Evolutionary conservation across 805 yeast genomes (phyloP).

Genomic region (Kodamaea restingae): DNA sequence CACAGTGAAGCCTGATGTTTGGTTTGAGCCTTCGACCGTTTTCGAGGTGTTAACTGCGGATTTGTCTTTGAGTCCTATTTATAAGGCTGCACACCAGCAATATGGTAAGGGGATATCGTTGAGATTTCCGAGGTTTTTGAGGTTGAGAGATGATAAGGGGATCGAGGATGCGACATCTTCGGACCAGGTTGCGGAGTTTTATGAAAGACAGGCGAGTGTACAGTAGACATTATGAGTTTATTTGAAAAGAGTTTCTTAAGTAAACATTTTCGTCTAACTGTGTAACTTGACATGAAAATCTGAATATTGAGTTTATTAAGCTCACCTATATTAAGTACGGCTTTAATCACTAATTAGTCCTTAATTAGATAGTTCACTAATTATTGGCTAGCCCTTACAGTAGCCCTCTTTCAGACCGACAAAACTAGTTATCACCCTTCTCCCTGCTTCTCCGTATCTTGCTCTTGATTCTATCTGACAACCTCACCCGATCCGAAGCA

Average conservation of each 20-base stretch:
- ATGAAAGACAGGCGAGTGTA: slow-evolving; percentile 60
- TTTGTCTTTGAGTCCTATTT: slow-evolving; percentile 80
- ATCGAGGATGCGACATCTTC: slow-evolving; percentile 85
- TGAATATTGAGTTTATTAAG: too few relatives aligned
- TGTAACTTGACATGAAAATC: too few relatives aligned
- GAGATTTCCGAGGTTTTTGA: slow-evolving; percentile 81
- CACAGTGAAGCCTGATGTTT: slow-evolving; percentile 77
- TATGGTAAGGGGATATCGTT: slow-evolving; percentile 82
- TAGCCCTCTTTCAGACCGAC: too few relatives aligned
- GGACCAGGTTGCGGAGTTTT: slow-evolving; percentile 79
- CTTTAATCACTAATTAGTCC: too few relatives aligned
- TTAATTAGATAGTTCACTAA: too few relatives aligned
- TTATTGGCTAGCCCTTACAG: too few relatives aligned
- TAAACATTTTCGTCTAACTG: too few relatives aligned
- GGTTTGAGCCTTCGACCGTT: slow-evolving; percentile 84
- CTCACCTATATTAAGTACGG: too few relatives aligned
- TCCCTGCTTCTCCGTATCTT: slow-evolving; percentile 36
- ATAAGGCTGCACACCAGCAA: slow-evolving; percentile 73
- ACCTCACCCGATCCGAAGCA: slow-evolving; percentile 11
- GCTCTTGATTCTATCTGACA: slow-evolving; percentile 33
- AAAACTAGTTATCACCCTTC: too few relatives aligned
- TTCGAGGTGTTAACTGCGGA: slow-evolving; percentile 94
- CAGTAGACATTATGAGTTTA: too few relatives aligned
- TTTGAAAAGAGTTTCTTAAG: too few relatives aligned
- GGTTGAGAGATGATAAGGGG: slow-evolving; percentile 81